phyloP scores from a whole-genome alignment of 2,329 filamentous ascomycete genomes.

The Emmonsia crescens region DNA sequence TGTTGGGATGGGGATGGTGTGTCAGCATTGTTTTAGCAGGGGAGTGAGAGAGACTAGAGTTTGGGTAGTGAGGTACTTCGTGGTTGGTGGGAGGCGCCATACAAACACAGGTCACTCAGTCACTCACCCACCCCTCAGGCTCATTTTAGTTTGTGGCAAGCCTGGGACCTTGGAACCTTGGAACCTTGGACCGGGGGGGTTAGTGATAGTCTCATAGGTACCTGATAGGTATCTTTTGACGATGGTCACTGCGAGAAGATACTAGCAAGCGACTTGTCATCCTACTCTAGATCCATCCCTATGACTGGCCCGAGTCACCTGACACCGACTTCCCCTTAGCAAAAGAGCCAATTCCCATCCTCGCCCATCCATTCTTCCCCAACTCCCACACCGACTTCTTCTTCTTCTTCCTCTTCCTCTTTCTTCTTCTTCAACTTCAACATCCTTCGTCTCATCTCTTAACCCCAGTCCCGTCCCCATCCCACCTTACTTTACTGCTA shows the following conservation, averaged over 20 bases:
- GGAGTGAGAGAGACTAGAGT: too few species aligned
- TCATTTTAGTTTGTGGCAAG: too few species aligned
- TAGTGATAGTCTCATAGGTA: not conserved
- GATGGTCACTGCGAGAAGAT: not conserved
- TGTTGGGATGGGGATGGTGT: too few species aligned
- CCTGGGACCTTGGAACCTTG: too few species aligned
- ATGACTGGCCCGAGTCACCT: not conserved
- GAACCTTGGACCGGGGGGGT: too few species aligned
- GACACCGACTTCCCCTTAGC: not conserved
- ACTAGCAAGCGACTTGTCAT: not conserved
- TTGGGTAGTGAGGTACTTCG: not conserved
- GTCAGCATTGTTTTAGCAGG: too few species aligned
- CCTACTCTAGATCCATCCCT: too few species aligned
- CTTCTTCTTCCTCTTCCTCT: slow-evolving; percentile 15
- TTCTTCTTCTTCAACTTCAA: too few species aligned
- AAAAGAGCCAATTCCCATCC: too few species aligned
- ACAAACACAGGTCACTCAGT: not conserved
- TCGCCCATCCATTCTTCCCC: too few species aligned
- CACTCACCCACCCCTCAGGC: too few species aligned
- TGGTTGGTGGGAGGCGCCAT: not conserved
- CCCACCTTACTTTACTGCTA: slow-evolving; percentile 9
- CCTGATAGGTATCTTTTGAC: not conserved
- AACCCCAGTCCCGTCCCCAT: not conserved
- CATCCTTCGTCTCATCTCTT: too few species aligned
- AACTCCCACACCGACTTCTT: slow-evolving; percentile 10